Conservation (phyloP, 139 green algal species). For the Chlamydomonas schloesseri region DNA sequence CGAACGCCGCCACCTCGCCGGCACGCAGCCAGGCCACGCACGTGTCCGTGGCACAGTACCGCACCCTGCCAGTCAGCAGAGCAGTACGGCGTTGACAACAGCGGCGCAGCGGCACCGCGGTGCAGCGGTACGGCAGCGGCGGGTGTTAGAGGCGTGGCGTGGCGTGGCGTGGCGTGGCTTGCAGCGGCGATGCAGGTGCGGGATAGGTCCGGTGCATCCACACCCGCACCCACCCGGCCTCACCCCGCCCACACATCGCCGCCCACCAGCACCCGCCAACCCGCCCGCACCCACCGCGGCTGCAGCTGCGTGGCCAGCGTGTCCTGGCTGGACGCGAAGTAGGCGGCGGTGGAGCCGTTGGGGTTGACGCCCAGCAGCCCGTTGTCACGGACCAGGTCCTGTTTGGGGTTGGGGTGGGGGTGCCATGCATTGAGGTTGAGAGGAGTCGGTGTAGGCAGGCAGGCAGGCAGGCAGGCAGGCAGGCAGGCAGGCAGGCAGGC, state of each 20-base stretch:
- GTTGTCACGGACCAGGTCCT: constrained; percentile 18
- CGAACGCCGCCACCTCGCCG: constrained; percentile 20
- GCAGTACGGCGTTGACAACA: too few relatives aligned
- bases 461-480: not conserved
- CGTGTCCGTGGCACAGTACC: not conserved
- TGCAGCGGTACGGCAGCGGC: too few relatives aligned
- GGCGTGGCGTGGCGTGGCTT: too few relatives aligned
- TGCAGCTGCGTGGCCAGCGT: constrained; percentile 13
- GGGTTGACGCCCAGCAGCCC: constrained; percentile 25
- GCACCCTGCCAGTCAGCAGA: too few relatives aligned
- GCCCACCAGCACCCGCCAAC: too few relatives aligned
- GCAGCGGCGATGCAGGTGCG: too few relatives aligned
- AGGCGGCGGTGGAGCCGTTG: constrained; percentile 38
- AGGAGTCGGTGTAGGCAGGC: not conserved
- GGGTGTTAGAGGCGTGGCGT: too few relatives aligned
- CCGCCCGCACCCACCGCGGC: not conserved
- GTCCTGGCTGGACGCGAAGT: constrained; percentile 34
- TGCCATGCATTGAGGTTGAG: too few relatives aligned
- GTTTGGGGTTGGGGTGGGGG: not conserved
- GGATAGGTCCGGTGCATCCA: too few relatives aligned
- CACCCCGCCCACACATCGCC: too few relatives aligned
- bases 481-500: not conserved
- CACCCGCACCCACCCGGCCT: too few relatives aligned
- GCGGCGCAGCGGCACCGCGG: too few relatives aligned
- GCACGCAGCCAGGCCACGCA: not conserved